Base-by-base conservation (phyloP, 2,329 filamentous ascomycete species). In the Leptographium lundbergii region DNA sequence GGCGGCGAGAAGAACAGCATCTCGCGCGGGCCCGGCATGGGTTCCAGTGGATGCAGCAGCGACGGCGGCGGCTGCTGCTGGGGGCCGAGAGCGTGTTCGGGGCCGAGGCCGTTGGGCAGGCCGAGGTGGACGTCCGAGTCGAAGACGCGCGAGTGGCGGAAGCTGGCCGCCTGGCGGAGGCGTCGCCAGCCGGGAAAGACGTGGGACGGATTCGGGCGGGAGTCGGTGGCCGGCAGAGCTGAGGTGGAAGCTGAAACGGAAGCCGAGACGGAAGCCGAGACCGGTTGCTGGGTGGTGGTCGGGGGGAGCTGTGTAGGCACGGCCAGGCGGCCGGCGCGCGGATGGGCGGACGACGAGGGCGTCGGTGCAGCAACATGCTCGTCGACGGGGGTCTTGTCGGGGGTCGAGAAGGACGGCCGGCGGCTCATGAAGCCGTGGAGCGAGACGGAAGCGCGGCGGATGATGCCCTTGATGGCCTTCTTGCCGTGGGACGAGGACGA, bases 361-460 rank as follows among this genome's bases (percentile, higher is more conserved):
- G 58, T 10, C 56, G 36, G 36, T 13, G 34, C 48, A 19, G 42
- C 19, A 4, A n/a, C 42, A n/a, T 19, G 3, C 19, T n/a, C 13
- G 10, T 51, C 22, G 25, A 24, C 66, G 32, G 32, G 32, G n/a
- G 66, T 52, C 24, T 39, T 66, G 61, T n/a, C 71, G 65, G 57
- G 32, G 32, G 32, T 52, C 24, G 59, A 51, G 39, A 73, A 66
- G 1, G 77, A 78, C 6, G 75, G 71, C 54, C 78, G 74, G 47
- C 78, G 72, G 57, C 77, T 73, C 9, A 80, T 77, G 36, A 82
- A 75, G 36, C 75, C 76, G 65, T 77, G 70, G 55, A 72, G 77
- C 10, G 78, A 80, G 57, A 81, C 65, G 3, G 81, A 84, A 0
- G 81, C 81, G 11, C 81, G 73, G 27, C 80, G 76, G 56, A 83